A percentile compares a stretch with the other conserved stretches of the same genome.
phyloP scores from a whole-genome alignment of 2,329 filamentous ascomycete genomes.

The Cladosporium sp. region DNA sequence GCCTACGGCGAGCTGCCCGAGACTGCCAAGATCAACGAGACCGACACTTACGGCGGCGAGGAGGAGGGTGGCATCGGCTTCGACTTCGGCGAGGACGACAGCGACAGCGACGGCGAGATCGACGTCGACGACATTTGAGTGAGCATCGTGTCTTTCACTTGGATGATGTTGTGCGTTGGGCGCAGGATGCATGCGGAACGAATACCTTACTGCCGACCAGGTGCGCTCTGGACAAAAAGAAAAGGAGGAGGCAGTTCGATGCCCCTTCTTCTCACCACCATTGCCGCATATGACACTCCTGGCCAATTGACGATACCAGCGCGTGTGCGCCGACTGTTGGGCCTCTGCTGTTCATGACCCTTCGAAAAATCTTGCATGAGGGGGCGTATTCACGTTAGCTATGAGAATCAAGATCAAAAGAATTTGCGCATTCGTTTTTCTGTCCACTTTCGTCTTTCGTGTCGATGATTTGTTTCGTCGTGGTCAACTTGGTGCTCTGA shows the following conservation, averaged over 20 bases:
- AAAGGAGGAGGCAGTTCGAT: neutral
- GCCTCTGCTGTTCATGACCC: conserved; percentile 7
- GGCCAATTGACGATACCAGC: conserved; percentile 2
- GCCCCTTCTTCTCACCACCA: neutral
- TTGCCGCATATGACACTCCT: conserved; percentile 4
- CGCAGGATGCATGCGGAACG: neutral
- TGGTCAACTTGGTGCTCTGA: too few relatives aligned
- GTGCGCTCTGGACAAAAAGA: neutral
- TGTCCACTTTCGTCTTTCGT: neutral
- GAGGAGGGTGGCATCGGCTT: conserved; percentile 95
- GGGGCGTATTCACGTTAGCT: conserved; percentile 11
- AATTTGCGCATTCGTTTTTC: neutral
- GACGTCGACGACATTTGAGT: conserved; percentile 87
- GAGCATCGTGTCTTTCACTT: neutral
- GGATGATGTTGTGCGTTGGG: neutral
- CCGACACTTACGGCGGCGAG: conserved; percentile 84
- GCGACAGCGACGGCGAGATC: conserved; percentile 65
- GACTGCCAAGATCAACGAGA: conserved; percentile 99
- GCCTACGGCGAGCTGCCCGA: conserved; percentile 96
- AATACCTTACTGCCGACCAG: neutral
- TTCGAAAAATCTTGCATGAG: conserved; percentile 9
- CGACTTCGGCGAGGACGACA: conserved; percentile 92
- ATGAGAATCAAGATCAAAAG: conserved; percentile 7
- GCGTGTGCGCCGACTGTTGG: neutral
- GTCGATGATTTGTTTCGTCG: too few relatives aligned